Evolutionary conservation across 768 basidiomycete species (phyloP), one percentile per base, ranked within the genome.

Genomic region (Tricholomella constricta): DNA sequence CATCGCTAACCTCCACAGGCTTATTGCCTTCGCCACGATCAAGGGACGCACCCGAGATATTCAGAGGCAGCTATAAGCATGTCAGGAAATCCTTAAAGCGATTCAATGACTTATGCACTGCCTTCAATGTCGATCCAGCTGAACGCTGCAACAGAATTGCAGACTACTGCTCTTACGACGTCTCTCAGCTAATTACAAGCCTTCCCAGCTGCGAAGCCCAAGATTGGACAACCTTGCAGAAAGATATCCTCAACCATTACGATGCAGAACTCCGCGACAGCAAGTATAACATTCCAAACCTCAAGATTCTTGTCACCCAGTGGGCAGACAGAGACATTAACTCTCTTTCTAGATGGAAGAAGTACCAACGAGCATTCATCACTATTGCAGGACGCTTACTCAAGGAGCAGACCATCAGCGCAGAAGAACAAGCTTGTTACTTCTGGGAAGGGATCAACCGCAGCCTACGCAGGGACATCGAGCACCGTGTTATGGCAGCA

Each of bases 361-460:
- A 7, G 19, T 45, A 45, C 27, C 14, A 45, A n/a, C 25, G 26
- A 4, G 26, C 11, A 3, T 45, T 45, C 19, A 45, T 27, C 9
- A n/a, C 26, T 15, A 32, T 45, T 9, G 44, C 9, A 27, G 26
- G 25, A 5, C 23, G 26, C 14, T 23, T 45, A 4, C 23, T 10
- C 7, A 26, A 12, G 4, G 4, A 45, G 12, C 8, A 32, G n/a
- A 26, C 3, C 14, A 45, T 45, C 31, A n/a, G 14, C n/a, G 17
- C 5, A n/a, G 25, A 45, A 27, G 44, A 45, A 12, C 23, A 45
- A 26, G 31, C 25, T 8, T 10, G 10, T 6, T 45, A 10, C 27
- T 45, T 45, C 25, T 45, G 44, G 44, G 20, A 45, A 23, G 44
- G 44, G 6, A 45, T 45, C 19, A 27, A 45, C 19, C 26, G n/a